Conservation (phyloP, 1,284 basidiomycete genomes). For the Polyporus tsugae region DNA sequence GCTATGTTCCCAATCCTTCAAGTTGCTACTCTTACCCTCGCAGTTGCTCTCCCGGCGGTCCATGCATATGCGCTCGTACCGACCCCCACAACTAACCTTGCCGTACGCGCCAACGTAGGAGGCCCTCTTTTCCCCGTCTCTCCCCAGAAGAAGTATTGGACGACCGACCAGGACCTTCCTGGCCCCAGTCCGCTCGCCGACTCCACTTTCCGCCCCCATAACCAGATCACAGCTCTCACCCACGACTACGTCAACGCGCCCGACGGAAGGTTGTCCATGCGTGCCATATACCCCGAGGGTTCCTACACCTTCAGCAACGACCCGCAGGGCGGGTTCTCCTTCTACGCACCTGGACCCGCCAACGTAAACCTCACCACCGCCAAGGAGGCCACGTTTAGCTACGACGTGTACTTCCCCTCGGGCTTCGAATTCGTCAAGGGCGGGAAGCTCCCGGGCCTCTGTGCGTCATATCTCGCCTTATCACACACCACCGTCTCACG, state of each 20-base stretch:
- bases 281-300: constrained; percentile 62
- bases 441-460: constrained; percentile 45
- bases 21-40: constrained; percentile 16
- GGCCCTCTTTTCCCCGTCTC: constrained; percentile 53
- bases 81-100: constrained; percentile 13
- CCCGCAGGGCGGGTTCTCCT: constrained; percentile 58
- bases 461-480: constrained; percentile 31
- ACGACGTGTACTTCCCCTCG: constrained; percentile 66
- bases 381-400: constrained; percentile 59
- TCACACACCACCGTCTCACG: not conserved
- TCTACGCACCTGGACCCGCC: constrained; percentile 57
- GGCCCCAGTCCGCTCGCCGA: constrained; percentile 52
- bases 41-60: constrained; percentile 10
- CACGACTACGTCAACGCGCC: constrained; percentile 54
- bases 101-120: constrained; percentile 18
- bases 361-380: constrained; percentile 59
- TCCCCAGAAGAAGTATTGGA: constrained; percentile 48
- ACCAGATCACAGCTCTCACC: constrained; percentile 46
- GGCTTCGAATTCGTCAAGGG: constrained; percentile 54
- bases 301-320: constrained; percentile 65
- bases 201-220: constrained; percentile 51
- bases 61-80: constrained; percentile 15
- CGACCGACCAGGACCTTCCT: constrained; percentile 44
- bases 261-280: constrained; percentile 57
- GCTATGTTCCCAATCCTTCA: constrained; percentile 21